phyloP scores from a whole-genome alignment of 2,329 filamentous ascomycete species.

The Colletotrichum incanum region DNA sequence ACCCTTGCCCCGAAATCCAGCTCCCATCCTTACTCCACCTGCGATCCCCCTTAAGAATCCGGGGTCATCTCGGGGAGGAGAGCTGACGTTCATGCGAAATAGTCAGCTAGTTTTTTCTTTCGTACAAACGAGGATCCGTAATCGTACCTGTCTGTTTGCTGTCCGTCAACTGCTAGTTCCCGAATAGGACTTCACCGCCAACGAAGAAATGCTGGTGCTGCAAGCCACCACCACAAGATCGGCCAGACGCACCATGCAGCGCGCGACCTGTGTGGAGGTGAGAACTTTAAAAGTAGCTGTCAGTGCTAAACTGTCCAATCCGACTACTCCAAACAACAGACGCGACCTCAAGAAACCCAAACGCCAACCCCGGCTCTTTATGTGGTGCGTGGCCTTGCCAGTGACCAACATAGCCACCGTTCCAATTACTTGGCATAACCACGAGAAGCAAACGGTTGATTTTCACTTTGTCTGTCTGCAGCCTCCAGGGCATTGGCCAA shows the following conservation, averaged over 20 bases:
- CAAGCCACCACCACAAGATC: not conserved
- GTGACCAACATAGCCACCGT: constrained; percentile 17
- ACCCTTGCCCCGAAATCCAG: not conserved
- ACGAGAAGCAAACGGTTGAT: not conserved
- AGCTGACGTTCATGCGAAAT: not conserved
- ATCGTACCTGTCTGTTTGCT: not conserved
- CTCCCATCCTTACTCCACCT: not conserved
- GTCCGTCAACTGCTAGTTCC: not conserved
- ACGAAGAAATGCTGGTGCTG: not conserved
- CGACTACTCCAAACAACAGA: not conserved
- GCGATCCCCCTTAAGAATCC: not conserved
- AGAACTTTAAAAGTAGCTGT: constrained; percentile 4
- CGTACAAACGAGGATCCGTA: not conserved
- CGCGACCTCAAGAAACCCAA: not conserved
- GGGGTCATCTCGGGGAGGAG: not conserved
- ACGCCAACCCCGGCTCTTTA: not conserved
- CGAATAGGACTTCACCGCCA: not conserved
- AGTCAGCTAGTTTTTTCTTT: not conserved
- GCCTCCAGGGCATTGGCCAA: not conserved
- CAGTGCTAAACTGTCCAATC: not conserved
- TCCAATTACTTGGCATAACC: not conserved
- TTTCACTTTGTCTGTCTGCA: not conserved
- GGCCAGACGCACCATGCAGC: constrained; percentile 2
- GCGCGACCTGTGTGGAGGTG: constrained; percentile 6
- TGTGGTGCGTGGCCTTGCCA: constrained; percentile 9